Base-by-base conservation (phyloP, 164 flowering plant genomes). In the Platanus orientalis region DNA sequence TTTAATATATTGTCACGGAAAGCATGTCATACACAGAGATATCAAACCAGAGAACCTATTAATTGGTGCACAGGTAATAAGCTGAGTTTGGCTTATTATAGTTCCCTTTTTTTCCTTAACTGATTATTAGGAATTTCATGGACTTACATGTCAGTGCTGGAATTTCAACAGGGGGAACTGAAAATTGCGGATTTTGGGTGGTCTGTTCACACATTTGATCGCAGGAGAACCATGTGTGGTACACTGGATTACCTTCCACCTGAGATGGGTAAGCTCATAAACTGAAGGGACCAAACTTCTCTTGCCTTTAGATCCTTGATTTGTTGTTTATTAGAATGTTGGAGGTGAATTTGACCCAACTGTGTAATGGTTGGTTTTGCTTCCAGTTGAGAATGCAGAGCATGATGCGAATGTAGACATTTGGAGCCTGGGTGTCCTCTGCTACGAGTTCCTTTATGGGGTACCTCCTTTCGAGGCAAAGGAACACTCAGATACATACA, bases 131-230 rank as follows among this genome's bases (percentile, higher is more conserved):
- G 20, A 14, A 19, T 40, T 26, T 28, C 52, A 20, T 34, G 52
- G 24, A 48, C 71, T 77, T 40, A 67, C 36, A n/a, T 4, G n/a
- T 30, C 10, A 3, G 57, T 55, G 12, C 42, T 7, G 9, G 65
- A 25, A 64, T 39, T 28, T 57, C 40, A 5, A 55, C 82, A 94
- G 99, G 99, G 97, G 39, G 97, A 94, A 63, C 79, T 91, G 0
- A 91, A 94, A 76, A 94, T 94, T 66, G 98, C 97, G 24, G 97
- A 94, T 72, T 94, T 94, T 79, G 99, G 99, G 52, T 94, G 99
- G 99, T 92, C 99, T 3, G 99, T 94, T 16, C 99, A 94, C 68
- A 91, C 99, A 39, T 94, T 94, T 52, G 89, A 89, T 69, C 88
- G 97, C 50, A 83, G 97, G 69, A 64, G 83, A 69, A 94, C 99